Conservation (phyloP, 371 early-diverging fungal species). For the Circinella minor region DNA sequence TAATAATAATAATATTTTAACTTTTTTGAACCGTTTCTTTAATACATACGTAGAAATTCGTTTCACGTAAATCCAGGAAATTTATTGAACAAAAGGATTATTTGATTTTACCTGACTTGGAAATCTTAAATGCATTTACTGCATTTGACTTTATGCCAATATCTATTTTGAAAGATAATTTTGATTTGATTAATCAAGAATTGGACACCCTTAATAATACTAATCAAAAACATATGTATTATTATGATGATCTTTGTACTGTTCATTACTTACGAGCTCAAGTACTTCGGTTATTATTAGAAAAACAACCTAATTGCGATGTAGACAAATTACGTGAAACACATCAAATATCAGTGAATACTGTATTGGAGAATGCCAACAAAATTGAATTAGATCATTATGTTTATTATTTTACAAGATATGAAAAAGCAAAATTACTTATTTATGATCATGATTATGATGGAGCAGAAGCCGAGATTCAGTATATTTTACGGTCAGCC, state of each 20-base stretch:
- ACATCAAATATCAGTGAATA: conserved; percentile 25
- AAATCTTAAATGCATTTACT: conserved; percentile 67
- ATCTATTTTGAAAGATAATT: conserved; percentile 39
- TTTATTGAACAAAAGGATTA: conserved; percentile 61
- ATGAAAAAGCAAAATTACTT: conserved; percentile 59
- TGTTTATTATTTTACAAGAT: conserved; percentile 61
- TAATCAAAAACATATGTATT: conserved; percentile 24
- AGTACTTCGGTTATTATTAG: conserved; percentile 24
- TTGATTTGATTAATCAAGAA: conserved; percentile 51
- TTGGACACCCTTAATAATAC: conserved; percentile 39
- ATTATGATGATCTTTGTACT: conserved; percentile 74
- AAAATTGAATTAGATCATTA: conserved; percentile 61
- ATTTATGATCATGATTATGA: conserved; percentile 45
- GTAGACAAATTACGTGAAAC: conserved; percentile 8
- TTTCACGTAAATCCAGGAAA: conserved; percentile 74
- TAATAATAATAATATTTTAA: too few species aligned
- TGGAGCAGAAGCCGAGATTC: conserved; percentile 51
- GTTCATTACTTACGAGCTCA: conserved; percentile 58
- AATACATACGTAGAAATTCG: conserved; percentile 59
- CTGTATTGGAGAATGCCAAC: conserved; percentile 24
- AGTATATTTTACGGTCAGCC: conserved; percentile 37
- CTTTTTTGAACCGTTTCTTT: not conserved
- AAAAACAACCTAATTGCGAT: conserved; percentile 10
- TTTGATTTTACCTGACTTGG: conserved; percentile 70
- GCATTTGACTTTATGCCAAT: conserved; percentile 64